A percentile compares a stretch with the other conserved stretches of the same genome.
Conservation (phyloP, 2,329 filamentous ascomycete species). For the Pestalotiopsis sp. region DNA sequence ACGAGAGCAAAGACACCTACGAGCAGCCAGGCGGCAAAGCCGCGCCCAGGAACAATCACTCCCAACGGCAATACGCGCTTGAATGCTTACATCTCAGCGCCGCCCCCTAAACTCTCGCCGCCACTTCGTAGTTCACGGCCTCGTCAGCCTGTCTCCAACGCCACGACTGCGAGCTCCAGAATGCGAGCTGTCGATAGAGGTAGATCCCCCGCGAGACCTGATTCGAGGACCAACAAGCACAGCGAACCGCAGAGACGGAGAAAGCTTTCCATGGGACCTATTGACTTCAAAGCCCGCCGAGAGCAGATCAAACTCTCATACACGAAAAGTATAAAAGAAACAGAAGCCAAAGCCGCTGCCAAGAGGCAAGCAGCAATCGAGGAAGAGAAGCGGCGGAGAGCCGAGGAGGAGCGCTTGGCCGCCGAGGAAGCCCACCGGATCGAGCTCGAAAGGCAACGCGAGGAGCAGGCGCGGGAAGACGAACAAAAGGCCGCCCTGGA, state of each 20-base stretch:
- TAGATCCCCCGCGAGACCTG: slow-evolving; percentile 37
- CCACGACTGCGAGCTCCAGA: slow-evolving; percentile 70
- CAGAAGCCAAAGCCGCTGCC: slow-evolving; percentile 56
- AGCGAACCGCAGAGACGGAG: slow-evolving; percentile 44
- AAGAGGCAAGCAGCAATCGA: slow-evolving; percentile 52
- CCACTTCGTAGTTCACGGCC: slow-evolving; percentile 78
- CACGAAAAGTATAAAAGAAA: slow-evolving; percentile 78
- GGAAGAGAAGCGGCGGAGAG: slow-evolving; percentile 50
- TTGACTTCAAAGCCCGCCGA: slow-evolving; percentile 81
- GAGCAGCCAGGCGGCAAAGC: slow-evolving; percentile 36
- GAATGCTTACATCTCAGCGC: slow-evolving; percentile 72
- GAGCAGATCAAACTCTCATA: slow-evolving; percentile 84
- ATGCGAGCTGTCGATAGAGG: slow-evolving; percentile 63
- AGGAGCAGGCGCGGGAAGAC: neutral
- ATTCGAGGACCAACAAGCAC: slow-evolving; percentile 33
- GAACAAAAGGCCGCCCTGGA: neutral
- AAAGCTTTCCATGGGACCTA: slow-evolving; percentile 67
- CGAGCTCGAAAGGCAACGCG: slow-evolving; percentile 19
- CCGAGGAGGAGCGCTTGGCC: slow-evolving; percentile 28
- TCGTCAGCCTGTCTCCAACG: slow-evolving; percentile 74
- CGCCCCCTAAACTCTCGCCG: slow-evolving; percentile 73
- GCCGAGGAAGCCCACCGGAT: slow-evolving; percentile 20
- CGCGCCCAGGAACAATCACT: slow-evolving; percentile 41
- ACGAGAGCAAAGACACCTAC: slow-evolving; percentile 45
- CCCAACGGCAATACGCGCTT: slow-evolving; percentile 59